Percentiles rank a stretch among this genome's conserved stretches.
Evolutionary conservation across 805 yeast species (phyloP).

Genomic region (Myxozyma nipponensis): DNA sequence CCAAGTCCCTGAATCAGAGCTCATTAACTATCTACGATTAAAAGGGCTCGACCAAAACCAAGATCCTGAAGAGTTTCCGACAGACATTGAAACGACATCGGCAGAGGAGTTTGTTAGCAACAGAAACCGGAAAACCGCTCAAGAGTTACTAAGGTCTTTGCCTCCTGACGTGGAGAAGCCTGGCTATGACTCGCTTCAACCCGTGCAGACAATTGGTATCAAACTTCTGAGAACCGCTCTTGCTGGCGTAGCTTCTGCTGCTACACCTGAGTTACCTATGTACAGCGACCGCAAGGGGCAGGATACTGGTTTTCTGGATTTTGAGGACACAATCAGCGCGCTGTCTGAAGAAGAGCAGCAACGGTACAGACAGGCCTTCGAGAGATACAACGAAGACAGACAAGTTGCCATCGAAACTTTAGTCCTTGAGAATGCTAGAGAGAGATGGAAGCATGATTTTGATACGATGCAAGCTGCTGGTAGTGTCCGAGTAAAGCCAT

Average conservation of each 20-base stretch:
- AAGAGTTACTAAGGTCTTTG: neutral
- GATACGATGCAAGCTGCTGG: slow-evolving; percentile 64
- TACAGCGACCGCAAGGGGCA: slow-evolving; percentile 3
- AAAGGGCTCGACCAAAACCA: neutral
- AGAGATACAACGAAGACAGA: slow-evolving; percentile 67
- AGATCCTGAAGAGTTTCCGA: neutral
- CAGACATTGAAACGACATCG: neutral
- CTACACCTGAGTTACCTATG: slow-evolving; percentile 17
- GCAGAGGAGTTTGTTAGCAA: neutral
- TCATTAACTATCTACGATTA: slow-evolving; percentile 8
- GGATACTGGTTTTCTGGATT: slow-evolving; percentile 48
- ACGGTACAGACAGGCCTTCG: slow-evolving; percentile 62
- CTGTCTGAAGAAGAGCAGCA: slow-evolving; percentile 41
- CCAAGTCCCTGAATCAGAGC: slow-evolving; percentile 5
- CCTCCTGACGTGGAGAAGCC: slow-evolving; percentile 21
- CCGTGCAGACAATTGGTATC: slow-evolving; percentile 23
- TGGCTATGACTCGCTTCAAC: slow-evolving; percentile 19
- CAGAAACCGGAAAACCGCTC: neutral
- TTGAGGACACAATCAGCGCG: slow-evolving; percentile 49
- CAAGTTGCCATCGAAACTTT: slow-evolving; percentile 72
- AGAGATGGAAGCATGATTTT: slow-evolving; percentile 81
- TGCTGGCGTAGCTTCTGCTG: slow-evolving; percentile 14
- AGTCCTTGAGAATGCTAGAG: slow-evolving; percentile 80
- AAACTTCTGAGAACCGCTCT: slow-evolving; percentile 21
- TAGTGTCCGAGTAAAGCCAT: slow-evolving; percentile 48